phyloP scores from a whole-genome alignment of 2,329 filamentous ascomycete genomes.

The Phialophora expanda region DNA sequence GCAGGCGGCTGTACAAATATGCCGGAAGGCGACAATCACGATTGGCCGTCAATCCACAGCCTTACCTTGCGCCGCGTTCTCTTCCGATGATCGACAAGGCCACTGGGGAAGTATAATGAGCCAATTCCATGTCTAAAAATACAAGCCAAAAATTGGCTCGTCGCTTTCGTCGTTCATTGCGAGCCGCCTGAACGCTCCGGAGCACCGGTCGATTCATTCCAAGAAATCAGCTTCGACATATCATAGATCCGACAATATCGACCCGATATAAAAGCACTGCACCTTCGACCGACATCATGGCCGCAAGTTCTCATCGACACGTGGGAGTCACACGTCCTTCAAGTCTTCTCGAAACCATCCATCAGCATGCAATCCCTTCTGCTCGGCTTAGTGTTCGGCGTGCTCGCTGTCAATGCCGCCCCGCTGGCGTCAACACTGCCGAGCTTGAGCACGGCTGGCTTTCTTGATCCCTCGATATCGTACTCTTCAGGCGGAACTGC shows the following conservation, averaged over 20 bases:
- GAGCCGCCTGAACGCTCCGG: background rate
- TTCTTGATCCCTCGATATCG: background rate
- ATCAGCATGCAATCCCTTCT: background rate
- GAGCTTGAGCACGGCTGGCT: background rate
- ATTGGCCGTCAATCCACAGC: too few relatives aligned
- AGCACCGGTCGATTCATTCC: background rate
- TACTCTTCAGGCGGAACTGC: conserved; percentile 6
- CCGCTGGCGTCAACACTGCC: background rate
- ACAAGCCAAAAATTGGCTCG: too few relatives aligned
- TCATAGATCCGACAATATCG: background rate
- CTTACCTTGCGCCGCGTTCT: too few relatives aligned
- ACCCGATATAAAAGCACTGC: background rate
- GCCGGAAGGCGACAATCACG: too few relatives aligned
- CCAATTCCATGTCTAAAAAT: too few relatives aligned
- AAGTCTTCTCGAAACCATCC: background rate
- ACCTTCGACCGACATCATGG: background rate
- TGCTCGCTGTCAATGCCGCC: background rate
- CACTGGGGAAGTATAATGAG: too few relatives aligned
- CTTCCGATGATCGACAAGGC: too few relatives aligned
- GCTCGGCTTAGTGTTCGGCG: background rate
- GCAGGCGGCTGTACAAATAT: too few relatives aligned
- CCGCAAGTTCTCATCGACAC: background rate
- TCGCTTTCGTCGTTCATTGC: background rate
- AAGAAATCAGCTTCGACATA: background rate
- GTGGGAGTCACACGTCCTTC: background rate